Base-by-base conservation (phyloP, 2,329 filamentous ascomycete genomes). In the Fusarium veterinarium region DNA sequence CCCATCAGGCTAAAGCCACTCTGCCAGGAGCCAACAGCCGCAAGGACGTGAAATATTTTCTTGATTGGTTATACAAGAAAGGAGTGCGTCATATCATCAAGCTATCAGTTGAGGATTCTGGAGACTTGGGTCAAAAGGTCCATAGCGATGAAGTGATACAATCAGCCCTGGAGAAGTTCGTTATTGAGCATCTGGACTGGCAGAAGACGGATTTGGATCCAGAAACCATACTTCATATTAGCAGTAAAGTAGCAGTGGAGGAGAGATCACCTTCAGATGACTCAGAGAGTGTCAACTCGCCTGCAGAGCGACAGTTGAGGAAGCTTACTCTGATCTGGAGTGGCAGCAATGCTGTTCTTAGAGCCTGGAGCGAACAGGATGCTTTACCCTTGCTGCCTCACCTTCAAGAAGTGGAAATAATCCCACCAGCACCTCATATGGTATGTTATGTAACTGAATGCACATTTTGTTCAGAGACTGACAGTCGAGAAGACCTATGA, bases 21-120 rank as follows among this genome's bases (percentile, higher is more conserved):
- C 20, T 41, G 20, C 38, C 38, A n/a, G 38, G 38, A n/a, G 20
- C 38, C 13, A 41, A 41, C 38, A 38, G 48, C 4, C 59, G 59
- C 25, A 45, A 56, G 8, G 59, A 61, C 17, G 16, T 61, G 5
- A 45, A 33, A 45, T 61, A 33, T 11, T 61, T 61, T 17, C 49
- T 61, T 10, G 49, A 61, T 5, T 57, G 49, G 59, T 6, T 61
- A 0, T 61, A 61, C 20, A 20, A 20, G 5, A 61, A 61, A 19
- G 59, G 59, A 2, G 59, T 61, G 9, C 33, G 49, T 1, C 59
- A 45, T n/a, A 61, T 61, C 8, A 61, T 61, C 7, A 61, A 56
- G 16, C 33, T 61, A 3, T 56, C 59, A 2, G 59, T 61, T 2
- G 49, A 56, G 5, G 59, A 61, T 17, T 37, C 59, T 1, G 20